Evolutionary conservation across 2,329 filamentous ascomycete species (phyloP).

Genomic region (Endoconidiophora laricicola): DNA sequence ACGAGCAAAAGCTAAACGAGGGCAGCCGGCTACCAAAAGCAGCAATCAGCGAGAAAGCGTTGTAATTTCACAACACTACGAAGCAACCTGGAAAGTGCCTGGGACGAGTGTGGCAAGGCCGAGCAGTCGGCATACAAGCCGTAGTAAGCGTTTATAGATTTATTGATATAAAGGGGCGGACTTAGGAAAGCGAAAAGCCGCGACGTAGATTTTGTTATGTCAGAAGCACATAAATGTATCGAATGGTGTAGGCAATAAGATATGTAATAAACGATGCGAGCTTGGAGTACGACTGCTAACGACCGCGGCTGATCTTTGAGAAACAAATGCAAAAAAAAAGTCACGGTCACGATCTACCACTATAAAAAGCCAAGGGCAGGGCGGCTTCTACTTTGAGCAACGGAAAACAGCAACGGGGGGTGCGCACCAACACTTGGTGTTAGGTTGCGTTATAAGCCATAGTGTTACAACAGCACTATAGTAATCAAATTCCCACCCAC

Average conservation of each 20-base stretch:
- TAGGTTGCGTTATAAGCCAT: neutral
- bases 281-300: neutral
- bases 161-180: too few relatives aligned
- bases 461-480: neutral
- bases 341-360: conserved; percentile 3
- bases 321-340: neutral
- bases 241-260: neutral
- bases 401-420: too few relatives aligned
- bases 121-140: neutral
- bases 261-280: neutral
- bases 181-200: too few relatives aligned
- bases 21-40: neutral
- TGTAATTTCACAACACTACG: neutral
- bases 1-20: neutral
- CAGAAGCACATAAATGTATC: neutral
- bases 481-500: neutral
- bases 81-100: neutral
- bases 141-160: too few relatives aligned
- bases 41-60: neutral
- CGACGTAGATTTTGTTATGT: too few relatives aligned
- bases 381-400: too few relatives aligned
- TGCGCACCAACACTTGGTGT: neutral
- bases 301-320: too few relatives aligned
- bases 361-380: neutral
- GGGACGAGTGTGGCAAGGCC: neutral